Base-by-base conservation (phyloP, 352 stramenopile species). In the Globisporangium recalcitrans region DNA sequence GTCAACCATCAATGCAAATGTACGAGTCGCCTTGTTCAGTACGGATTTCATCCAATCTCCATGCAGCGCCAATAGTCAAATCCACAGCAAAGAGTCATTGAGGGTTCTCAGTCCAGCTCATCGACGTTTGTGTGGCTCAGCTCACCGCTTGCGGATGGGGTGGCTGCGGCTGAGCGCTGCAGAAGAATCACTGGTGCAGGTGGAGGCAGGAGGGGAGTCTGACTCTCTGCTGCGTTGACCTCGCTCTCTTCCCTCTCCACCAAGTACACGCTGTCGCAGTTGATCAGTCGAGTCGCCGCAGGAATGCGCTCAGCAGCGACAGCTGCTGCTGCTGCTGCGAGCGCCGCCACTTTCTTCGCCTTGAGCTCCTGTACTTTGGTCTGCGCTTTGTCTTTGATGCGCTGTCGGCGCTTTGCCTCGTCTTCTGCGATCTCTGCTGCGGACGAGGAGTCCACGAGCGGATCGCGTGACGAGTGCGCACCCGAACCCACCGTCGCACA, bases 401-500 rank as follows among this genome's bases (percentile, higher is more conserved):
- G 27, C 21, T 65, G 38, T 6, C 52, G 60, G 10, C 32, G 40
- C n/a, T 29, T 26, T 14, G 48, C 13, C 5, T 58, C 36, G 32
- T 24, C 36, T 40, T 24, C 42, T 3, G 42, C 36, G 47, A 19
- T 14, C 24, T 49, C 21, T 72, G 55, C 21, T 69, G 69, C 64
- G 84, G 90, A 22, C 21, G 70, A 69, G 5, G 66, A 51, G 10
- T 73, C 72, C 1, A 91, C 80, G 31, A 91, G 89, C 3, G 69
- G 59, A 27, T 88, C 75, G 44, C 67, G 75, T 5, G 63, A 62
- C 8, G 71, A 72, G 19, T 62, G 58, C 2, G 52, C 64, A 1
- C 67, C 73, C 16, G 71, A 65, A 3, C 82, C 85, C 0, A 93
- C 79, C 2, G 70, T 84, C 3, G 82, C 85, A 52, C 85, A 93